Conservation (phyloP, 2,329 filamentous ascomycete genomes). For the Pleurostoma richardsiae region DNA sequence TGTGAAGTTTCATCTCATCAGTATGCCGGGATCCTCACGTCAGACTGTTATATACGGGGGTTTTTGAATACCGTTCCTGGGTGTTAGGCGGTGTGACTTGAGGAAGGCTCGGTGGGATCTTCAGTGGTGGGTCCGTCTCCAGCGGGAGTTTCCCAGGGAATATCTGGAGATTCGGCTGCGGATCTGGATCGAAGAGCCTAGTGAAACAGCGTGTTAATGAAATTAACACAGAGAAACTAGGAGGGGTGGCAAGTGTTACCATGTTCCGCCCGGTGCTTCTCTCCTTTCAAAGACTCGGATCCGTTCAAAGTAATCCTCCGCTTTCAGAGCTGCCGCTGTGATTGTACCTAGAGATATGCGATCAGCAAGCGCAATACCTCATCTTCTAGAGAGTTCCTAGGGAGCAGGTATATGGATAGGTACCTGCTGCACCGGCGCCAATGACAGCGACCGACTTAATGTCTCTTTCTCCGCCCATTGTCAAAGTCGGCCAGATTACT, state of each 20-base stretch:
- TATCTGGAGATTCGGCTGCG: constrained; percentile 24
- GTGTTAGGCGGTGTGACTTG: constrained; percentile 28
- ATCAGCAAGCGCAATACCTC: neutral
- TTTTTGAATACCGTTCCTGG: constrained; percentile 40
- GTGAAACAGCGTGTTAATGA: neutral
- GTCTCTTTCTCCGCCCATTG: constrained; percentile 12
- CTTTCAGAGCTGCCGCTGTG: constrained; percentile 39
- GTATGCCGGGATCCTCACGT: constrained; percentile 30
- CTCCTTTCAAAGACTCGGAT: constrained; percentile 37
- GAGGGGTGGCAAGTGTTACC: constrained; percentile 19
- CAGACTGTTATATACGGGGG: constrained; percentile 45
- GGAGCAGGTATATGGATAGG: constrained; percentile 3
- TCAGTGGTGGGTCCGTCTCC: constrained; percentile 39
- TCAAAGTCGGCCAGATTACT: neutral
- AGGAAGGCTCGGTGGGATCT: constrained; percentile 36
- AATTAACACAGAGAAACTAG: neutral
- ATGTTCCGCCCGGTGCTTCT: constrained; percentile 38
- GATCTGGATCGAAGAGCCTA: constrained; percentile 47
- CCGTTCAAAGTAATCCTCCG: constrained; percentile 35
- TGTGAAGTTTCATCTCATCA: accelerated
- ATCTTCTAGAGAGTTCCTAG: neutral
- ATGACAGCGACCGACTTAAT: constrained; percentile 36
- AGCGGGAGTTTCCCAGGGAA: constrained; percentile 37
- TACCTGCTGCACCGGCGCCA: constrained; percentile 37
- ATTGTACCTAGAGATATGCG: constrained; percentile 30